These are phyloP conservation scores for Zymoseptoria pseudotritici DNA, from an alignment of 2,329 filamentous ascomycete species.

Conservation along the genomic window DNA sequence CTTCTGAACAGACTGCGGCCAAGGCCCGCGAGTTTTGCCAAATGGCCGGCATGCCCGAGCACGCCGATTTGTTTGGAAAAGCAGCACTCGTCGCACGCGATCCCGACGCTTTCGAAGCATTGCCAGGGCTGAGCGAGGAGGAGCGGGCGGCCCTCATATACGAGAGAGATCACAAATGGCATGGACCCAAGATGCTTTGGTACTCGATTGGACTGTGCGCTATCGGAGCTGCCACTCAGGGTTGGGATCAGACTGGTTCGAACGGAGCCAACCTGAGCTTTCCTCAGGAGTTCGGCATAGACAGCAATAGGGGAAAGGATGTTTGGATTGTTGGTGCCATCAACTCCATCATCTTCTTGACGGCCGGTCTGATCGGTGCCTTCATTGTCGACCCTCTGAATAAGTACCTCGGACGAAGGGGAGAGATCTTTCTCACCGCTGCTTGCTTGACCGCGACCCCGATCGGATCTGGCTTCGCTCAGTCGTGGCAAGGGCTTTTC, in stretches of 20 bases:
- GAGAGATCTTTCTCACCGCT: constrained; percentile 33
- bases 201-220: constrained; percentile 49
- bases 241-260: constrained; percentile 26
- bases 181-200: constrained; percentile 54
- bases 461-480: constrained; percentile 56
- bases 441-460: constrained; percentile 55
- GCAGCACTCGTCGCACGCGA: constrained; percentile 65
- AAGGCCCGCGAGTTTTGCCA: constrained; percentile 31
- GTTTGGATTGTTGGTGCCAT: constrained; percentile 37
- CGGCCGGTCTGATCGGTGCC: constrained; percentile 30
- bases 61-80: constrained; percentile 31
- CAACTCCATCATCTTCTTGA: constrained; percentile 47
- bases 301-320: constrained; percentile 8
- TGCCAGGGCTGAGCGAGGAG: constrained; percentile 52
- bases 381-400: constrained; percentile 51
- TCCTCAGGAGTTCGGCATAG: constrained; percentile 28
- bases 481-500: constrained; percentile 53
- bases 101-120: constrained; percentile 54
- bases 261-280: constrained; percentile 26
- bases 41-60: constrained; percentile 29
- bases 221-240: constrained; percentile 23
- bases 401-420: constrained; percentile 31
- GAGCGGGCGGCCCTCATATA: constrained; percentile 54
- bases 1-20: constrained; percentile 25
- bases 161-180: constrained; percentile 62